These are phyloP conservation scores for Pezicula neosporulosa DNA, from an alignment of 2,329 filamentous ascomycete species.

Conservation along the genomic window DNA sequence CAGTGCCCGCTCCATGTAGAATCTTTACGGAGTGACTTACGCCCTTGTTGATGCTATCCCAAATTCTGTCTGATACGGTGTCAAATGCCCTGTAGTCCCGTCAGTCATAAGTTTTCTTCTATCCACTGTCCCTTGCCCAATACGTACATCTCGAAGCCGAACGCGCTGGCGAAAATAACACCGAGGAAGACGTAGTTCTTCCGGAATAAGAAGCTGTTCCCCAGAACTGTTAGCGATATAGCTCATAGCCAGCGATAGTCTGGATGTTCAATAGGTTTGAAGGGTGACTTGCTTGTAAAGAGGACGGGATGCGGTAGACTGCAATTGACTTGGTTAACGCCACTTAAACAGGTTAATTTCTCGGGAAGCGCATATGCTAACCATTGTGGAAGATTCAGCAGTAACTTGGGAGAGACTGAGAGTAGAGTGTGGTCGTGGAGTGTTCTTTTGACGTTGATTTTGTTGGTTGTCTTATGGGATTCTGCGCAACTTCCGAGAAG, in stretches of 20 bases:
- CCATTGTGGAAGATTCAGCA: slow-evolving; percentile 25
- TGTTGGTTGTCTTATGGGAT: not conserved
- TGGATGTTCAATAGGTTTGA: not conserved
- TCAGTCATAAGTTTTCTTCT: slow-evolving; percentile 5
- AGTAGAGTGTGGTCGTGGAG: slow-evolving; percentile 8
- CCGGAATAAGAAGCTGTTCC: slow-evolving; percentile 72
- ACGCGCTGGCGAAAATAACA: slow-evolving; percentile 81
- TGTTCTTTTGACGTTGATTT: slow-evolving; percentile 12
- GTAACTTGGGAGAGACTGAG: slow-evolving; percentile 6
- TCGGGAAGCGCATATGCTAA: slow-evolving; percentile 8
- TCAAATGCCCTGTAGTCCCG: slow-evolving; percentile 69
- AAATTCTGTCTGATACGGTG: slow-evolving; percentile 75
- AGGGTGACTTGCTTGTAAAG: slow-evolving; percentile 29
- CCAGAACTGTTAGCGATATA: not conserved
- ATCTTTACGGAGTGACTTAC: slow-evolving; percentile 54
- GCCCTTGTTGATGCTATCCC: slow-evolving; percentile 88
- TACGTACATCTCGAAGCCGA: slow-evolving; percentile 89
- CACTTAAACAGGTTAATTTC: not conserved
- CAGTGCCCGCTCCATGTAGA: slow-evolving; percentile 21
- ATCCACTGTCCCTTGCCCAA: not conserved
- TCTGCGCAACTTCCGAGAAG: slow-evolving; percentile 1
- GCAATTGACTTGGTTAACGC: slow-evolving; percentile 22
- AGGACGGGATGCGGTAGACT: slow-evolving; percentile 24
- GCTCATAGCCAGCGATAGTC: not conserved
- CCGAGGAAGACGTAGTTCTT: slow-evolving; percentile 86